Conservation (phyloP, 768 basidiomycete genomes). For the Tephrocybe sp. region DNA sequence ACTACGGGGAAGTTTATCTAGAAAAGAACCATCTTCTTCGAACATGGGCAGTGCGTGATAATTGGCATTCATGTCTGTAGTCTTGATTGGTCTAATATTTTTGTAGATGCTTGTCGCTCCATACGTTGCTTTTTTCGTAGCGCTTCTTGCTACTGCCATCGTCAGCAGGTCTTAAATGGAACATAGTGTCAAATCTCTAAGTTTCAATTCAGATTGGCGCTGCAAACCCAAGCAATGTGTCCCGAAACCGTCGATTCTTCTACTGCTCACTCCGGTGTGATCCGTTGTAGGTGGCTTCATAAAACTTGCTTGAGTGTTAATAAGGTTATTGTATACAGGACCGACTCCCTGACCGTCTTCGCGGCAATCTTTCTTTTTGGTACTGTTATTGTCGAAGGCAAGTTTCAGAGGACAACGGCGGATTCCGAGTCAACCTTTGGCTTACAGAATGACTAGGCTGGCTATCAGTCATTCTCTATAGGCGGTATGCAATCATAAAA, state of each 20-base stretch:
- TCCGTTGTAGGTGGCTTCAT: constrained; percentile 27
- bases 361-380: constrained; percentile 37
- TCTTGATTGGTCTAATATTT: background rate
- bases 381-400: constrained; percentile 39
- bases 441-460: constrained; percentile 27
- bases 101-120: constrained; percentile 39
- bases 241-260: constrained; percentile 48
- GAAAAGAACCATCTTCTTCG: constrained; percentile 32
- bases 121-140: constrained; percentile 36
- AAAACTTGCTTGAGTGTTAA: background rate
- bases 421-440: background rate
- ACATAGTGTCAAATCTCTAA: background rate
- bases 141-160: constrained; percentile 36
- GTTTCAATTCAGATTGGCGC: constrained; percentile 32
- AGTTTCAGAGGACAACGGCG: background rate
- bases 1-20: constrained; percentile 26
- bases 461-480: constrained; percentile 37
- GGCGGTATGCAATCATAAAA: constrained; percentile 24
- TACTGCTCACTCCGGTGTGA: constrained; percentile 43
- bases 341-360: constrained; percentile 36
- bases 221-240: constrained; percentile 30
- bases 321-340: constrained; percentile 24
- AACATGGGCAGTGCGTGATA: constrained; percentile 33
- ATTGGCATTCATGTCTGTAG: background rate
- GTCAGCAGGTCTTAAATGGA: constrained; percentile 23